Percentiles rank a stretch among this genome's conserved stretches.
phyloP scores from a whole-genome alignment of 345 rosid species.

The Triadica sebifera region DNA sequence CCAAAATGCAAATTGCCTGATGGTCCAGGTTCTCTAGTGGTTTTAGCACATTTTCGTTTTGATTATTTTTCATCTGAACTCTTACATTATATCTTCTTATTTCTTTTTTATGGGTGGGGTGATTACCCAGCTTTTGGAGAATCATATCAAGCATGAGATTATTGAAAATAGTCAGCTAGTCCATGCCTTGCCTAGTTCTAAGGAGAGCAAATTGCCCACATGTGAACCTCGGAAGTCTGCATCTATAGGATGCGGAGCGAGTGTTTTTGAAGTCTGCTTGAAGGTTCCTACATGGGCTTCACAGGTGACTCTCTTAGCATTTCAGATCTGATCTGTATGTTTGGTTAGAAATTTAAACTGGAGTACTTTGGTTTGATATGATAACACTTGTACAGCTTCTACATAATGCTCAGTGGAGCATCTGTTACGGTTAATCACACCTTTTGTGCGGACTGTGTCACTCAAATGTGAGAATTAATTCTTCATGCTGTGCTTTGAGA shows the following conservation, averaged over 20 bases:
- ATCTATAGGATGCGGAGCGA: constrained; percentile 91
- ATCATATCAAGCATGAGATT: constrained; percentile 88
- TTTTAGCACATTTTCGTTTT: background rate
- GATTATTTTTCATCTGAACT: constrained; percentile 1
- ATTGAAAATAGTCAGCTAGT: constrained; percentile 76
- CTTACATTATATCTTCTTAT: background rate
- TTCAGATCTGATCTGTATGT: background rate
- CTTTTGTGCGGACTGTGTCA: background rate
- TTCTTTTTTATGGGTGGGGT: constrained; percentile 10
- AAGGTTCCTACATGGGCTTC: constrained; percentile 97
- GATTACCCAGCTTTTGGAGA: constrained; percentile 75
- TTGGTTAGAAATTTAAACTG: background rate
- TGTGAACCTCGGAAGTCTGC: constrained; percentile 89
- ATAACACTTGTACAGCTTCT: background rate
- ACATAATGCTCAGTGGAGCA: background rate
- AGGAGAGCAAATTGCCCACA: constrained; percentile 48
- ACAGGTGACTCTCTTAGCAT: constrained; percentile 56
- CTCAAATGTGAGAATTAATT: background rate
- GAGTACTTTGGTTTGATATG: background rate
- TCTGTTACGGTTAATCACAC: background rate
- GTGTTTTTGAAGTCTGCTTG: constrained; percentile 89
- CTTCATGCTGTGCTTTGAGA: no score
- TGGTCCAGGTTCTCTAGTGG: background rate
- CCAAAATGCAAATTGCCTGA: background rate
- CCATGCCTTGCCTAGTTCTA: constrained; percentile 54